phyloP scores from a whole-genome alignment of 1,139 yeast genomes.

The Scheffersomyces lignicola region DNA sequence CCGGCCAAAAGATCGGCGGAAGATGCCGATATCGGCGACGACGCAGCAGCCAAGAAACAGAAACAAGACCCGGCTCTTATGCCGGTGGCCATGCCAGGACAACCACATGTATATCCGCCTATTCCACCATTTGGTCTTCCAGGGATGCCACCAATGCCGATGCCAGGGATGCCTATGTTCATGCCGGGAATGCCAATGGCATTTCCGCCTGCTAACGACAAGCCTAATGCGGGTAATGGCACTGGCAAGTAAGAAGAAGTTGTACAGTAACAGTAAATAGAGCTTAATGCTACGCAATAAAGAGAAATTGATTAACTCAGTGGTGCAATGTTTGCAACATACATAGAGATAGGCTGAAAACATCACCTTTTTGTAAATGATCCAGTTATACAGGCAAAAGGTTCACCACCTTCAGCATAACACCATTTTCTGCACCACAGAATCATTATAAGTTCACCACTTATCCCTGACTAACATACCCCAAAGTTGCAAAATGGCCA shows the following conservation, averaged over 20 bases:
- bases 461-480: too few relatives aligned
- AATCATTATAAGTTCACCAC: neutral
- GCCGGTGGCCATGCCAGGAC: constrained; percentile 18
- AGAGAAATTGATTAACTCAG: too few relatives aligned
- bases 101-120: constrained; percentile 19
- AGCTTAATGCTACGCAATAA: too few relatives aligned
- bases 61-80: constrained; percentile 13
- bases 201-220: too few relatives aligned
- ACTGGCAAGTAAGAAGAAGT: too few relatives aligned
- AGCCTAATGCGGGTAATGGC: too few relatives aligned
- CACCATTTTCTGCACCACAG: constrained; percentile 5
- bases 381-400: too few relatives aligned
- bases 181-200: constrained; percentile 11
- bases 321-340: too few relatives aligned
- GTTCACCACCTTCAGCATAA: too few relatives aligned
- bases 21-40: constrained; percentile 16
- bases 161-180: constrained; percentile 25
- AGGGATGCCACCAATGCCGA: constrained; percentile 22
- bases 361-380: too few relatives aligned
- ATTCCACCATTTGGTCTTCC: constrained; percentile 16
- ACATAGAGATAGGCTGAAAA: too few relatives aligned
- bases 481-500: neutral
- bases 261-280: too few relatives aligned
- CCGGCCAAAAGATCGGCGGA: constrained; percentile 32
- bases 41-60: constrained; percentile 33